phyloP scores from a whole-genome alignment of 1,284 basidiomycete species.

The Ceratobasidium sp. region DNA sequence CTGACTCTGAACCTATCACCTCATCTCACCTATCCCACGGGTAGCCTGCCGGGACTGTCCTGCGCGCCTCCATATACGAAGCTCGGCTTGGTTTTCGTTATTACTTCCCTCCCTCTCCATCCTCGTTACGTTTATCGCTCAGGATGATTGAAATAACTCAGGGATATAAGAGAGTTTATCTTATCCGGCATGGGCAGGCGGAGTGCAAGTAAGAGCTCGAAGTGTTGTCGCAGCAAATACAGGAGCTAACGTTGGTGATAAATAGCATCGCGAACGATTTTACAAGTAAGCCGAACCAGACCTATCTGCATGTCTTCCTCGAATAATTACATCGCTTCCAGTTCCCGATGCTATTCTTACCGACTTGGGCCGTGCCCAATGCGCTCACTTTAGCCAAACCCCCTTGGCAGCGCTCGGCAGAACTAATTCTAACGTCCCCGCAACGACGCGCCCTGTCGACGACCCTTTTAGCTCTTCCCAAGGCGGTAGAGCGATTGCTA shows the following conservation, averaged over 20 bases:
- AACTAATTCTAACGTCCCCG: constrained; percentile 32
- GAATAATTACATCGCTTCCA: neutral
- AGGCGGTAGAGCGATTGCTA: constrained; percentile 13
- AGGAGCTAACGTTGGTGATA: neutral
- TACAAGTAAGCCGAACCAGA: neutral
- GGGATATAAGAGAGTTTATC: constrained; percentile 30
- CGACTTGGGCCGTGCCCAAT: constrained; percentile 27
- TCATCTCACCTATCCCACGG: constrained; percentile 28
- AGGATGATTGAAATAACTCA: neutral
- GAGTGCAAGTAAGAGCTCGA: constrained; percentile 36
- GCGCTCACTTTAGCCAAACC: constrained; percentile 7
- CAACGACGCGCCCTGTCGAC: constrained; percentile 34
- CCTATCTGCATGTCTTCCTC: neutral
- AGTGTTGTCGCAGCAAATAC: neutral
- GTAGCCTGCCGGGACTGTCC: neutral
- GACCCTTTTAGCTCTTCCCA: constrained; percentile 25
- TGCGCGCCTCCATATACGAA: neutral
- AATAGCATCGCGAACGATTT: constrained; percentile 13
- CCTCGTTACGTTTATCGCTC: neutral
- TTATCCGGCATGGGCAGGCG: constrained; percentile 42
- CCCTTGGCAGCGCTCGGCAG: neutral
- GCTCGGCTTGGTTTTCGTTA: too few relatives aligned
- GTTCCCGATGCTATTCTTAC: constrained; percentile 40
- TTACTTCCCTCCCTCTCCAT: neutral
- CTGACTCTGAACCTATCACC: neutral